Evolutionary conservation across 1,139 yeast species (phyloP), one percentile per base, ranked within the genome.

Genomic region (Nadsonia starkeyi-henricii): DNA sequence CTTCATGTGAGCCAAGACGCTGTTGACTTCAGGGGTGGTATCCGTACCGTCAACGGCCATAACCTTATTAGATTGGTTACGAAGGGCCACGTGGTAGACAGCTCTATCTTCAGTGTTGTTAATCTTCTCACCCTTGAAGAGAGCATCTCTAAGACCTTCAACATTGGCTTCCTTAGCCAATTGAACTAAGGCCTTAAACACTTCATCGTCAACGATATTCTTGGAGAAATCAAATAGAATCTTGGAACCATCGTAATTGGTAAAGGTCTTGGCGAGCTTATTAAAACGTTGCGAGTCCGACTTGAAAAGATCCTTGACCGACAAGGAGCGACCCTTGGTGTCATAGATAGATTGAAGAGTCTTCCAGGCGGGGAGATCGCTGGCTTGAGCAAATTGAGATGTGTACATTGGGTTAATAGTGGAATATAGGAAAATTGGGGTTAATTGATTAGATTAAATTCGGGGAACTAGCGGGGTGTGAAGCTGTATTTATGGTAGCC

Each of bases 91-190:
- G 71, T 91, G 98, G 76, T 76, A 91, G 49, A 91, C 98, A 41
- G 98, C 97, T 67, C 98, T 81, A 68, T 79, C 84, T 71, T 91
- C 98, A 53, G 98, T 91, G 70, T 79, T 77, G 75, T 91, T 91
- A 74, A 91, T 88, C 71, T 86, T 88, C 52, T 81, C 85, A 64
- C 98, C 98, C 36, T 77, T 77, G 65, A 91, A 91, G 86, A 91
- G 80, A 52, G 77, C 85, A 60, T 89, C 93, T 66, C 98, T 81
- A 65, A 91, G 79, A 53, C 74, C 68, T 65, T 86, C 95, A 56
- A 91, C 89, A 52, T 81, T 77, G 57, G 96, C 89, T 68, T 91
- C 95, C 66, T 81, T 79, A 58, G 97, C 97, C 63, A 91, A 78
- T 63, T 78, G 74, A 55, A 85, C 55, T 65, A 91, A 77, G 51